Percentiles rank a stretch among this genome's conserved stretches.
Evolutionary conservation across 164 flowering plant species (phyloP).

Genomic region (Malania oleifera): DNA sequence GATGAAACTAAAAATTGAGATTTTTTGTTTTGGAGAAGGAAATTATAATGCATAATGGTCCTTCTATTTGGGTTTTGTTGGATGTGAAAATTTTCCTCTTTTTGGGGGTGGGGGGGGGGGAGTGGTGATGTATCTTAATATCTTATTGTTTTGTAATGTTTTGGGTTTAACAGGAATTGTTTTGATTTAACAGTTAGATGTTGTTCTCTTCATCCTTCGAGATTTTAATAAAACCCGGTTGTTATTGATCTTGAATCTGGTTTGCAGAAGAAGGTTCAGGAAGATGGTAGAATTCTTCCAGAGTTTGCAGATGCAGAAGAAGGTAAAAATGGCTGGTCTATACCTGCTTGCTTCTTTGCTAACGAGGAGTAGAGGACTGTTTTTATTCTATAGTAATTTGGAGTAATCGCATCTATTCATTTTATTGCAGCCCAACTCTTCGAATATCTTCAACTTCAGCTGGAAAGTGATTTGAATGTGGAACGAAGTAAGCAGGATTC

Average conservation of each 20-base stretch:
- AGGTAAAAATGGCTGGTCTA: slow-evolving; percentile 34
- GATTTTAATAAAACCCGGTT: too few relatives aligned
- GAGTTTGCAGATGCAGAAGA: slow-evolving; percentile 94
- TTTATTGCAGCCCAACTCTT: slow-evolving; percentile 61
- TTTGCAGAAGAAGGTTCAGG: slow-evolving; percentile 63
- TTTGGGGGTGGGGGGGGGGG: too few relatives aligned
- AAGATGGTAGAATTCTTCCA: slow-evolving; percentile 73
- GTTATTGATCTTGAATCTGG: slow-evolving; percentile 8
- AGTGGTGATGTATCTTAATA: too few relatives aligned
- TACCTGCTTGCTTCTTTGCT: not conserved
- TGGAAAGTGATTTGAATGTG: slow-evolving; percentile 55
- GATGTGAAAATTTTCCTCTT: too few relatives aligned
- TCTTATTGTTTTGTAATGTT: too few relatives aligned
- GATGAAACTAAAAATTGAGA: too few relatives aligned
- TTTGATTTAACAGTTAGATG: too few relatives aligned
- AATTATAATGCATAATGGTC: too few relatives aligned
- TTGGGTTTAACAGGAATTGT: too few relatives aligned
- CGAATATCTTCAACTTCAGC: slow-evolving; percentile 66
- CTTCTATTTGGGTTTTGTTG: too few relatives aligned
- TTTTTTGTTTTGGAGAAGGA: too few relatives aligned
- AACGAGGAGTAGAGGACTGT: not conserved
- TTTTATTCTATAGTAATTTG: not conserved
- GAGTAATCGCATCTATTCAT: slow-evolving; percentile 9
- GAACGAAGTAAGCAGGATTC: slow-evolving; percentile 53
- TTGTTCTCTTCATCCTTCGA: too few relatives aligned